A percentile compares a stretch with the other conserved stretches of the same genome.
These are phyloP conservation scores for Colletotrichum karsti DNA, from an alignment of 2,329 filamentous ascomycete species.

Conservation along the genomic window DNA sequence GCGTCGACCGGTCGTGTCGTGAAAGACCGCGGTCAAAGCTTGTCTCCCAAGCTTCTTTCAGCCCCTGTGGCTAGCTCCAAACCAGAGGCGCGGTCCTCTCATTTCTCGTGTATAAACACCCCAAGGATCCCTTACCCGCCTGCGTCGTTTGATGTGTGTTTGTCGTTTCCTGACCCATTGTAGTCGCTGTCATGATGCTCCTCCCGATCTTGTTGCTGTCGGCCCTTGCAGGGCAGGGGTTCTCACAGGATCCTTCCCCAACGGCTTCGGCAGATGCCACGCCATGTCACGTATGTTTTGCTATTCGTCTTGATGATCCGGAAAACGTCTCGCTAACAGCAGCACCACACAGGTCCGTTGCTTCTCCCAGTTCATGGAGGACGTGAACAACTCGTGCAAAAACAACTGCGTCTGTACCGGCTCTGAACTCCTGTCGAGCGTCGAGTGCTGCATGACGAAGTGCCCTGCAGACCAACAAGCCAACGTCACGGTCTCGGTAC, in stretches of 20 bases:
- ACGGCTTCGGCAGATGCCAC: background rate
- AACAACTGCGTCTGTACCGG: background rate
- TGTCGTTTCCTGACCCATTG: background rate
- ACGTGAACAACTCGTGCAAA: background rate
- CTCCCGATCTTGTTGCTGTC: background rate
- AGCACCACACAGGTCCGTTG: background rate
- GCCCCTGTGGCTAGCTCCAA: conserved; percentile 1
- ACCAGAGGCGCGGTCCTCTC: background rate
- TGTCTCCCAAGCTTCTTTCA: background rate
- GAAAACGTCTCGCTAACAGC: background rate
- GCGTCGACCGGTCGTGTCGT: conserved; percentile 4
- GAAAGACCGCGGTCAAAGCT: background rate
- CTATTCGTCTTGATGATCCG: background rate
- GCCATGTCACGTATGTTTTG: background rate
- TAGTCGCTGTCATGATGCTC: background rate
- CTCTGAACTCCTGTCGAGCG: background rate
- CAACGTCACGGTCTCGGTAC: background rate
- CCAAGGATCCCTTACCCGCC: background rate
- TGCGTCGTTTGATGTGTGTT: background rate
- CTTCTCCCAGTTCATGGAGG: background rate
- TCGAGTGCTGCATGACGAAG: conserved; percentile 1
- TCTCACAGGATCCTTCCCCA: background rate
- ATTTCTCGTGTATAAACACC: background rate
- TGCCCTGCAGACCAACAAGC: background rate
- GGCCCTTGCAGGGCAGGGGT: background rate